Evolutionary conservation across 495 filamentous ascomycete genomes (phyloP).

Genomic region (Lepraria neglecta): DNA sequence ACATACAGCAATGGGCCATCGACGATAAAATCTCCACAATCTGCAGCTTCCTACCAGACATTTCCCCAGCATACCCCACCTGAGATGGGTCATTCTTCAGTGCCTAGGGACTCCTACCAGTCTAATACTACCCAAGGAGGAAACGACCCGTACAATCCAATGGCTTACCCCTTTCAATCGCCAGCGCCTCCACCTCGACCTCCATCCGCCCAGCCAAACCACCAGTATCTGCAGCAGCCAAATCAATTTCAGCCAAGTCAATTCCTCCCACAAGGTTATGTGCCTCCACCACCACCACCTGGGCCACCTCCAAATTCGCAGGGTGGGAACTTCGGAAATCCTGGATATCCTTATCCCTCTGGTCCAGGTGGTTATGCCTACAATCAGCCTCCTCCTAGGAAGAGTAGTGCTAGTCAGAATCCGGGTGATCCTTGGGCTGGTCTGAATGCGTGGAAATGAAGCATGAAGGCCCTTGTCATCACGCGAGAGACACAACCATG

Average conservation of each 20-base stretch:
- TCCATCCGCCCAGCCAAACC: constrained; percentile 40
- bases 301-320: constrained; percentile 73
- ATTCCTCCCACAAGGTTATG: constrained; percentile 69
- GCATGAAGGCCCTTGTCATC: background rate
- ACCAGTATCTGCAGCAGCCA: constrained; percentile 36
- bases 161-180: constrained; percentile 48
- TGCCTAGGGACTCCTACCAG: constrained; percentile 39
- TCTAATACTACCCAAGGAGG: constrained; percentile 43
- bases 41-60: constrained; percentile 17
- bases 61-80: constrained; percentile 21
- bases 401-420: constrained; percentile 41
- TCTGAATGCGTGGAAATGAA: constrained; percentile 76
- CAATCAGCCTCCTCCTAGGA: constrained; percentile 36
- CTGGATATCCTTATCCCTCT: constrained; percentile 45
- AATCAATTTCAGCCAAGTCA: constrained; percentile 35
- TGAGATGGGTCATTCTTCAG: constrained; percentile 28
- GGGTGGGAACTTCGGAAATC: constrained; percentile 53
- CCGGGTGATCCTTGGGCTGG: constrained; percentile 78
- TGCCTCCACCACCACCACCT: constrained; percentile 85
- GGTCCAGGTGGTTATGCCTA: constrained; percentile 56
- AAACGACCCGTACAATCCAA: constrained; percentile 48
- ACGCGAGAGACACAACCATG: background rate
- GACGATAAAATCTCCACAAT: constrained; percentile 10
- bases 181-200: constrained; percentile 38
- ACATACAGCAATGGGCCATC: constrained; percentile 29